Evolutionary conservation across 176 grass and related monocot species (phyloP).

Genomic region (Olyra latifolia): DNA sequence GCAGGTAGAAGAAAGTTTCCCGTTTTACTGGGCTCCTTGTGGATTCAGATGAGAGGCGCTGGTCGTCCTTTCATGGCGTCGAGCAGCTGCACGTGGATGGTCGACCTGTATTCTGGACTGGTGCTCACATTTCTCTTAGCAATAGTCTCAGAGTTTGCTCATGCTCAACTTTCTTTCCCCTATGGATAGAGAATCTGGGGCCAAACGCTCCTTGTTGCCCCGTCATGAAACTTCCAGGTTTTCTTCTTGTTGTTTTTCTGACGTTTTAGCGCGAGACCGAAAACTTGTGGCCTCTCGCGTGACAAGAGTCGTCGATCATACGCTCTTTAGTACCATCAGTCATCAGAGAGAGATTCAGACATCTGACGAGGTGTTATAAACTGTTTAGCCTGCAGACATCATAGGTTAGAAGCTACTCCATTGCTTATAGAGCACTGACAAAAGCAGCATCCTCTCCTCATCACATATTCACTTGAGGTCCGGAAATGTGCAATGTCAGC

Average conservation of each 20-base stretch:
- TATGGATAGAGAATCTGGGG: too few relatives aligned
- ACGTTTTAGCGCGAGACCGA: too few relatives aligned
- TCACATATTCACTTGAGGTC: not conserved
- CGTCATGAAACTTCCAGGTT: not conserved
- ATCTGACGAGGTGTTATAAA: not conserved
- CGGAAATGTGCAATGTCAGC: slow-evolving; percentile 24
- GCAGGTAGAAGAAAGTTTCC: not conserved
- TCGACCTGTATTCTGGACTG: not conserved
- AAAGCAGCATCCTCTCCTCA: not conserved
- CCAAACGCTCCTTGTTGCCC: too few relatives aligned
- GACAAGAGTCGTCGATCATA: not conserved
- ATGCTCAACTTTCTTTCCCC: too few relatives aligned
- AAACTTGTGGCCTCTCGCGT: not conserved
- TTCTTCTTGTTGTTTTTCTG: not conserved
- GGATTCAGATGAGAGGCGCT: too few relatives aligned
- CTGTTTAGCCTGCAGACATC: not conserved
- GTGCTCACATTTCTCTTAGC: not conserved
- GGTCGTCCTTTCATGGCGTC: not conserved
- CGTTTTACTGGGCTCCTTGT: not conserved
- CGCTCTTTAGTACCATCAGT: not conserved
- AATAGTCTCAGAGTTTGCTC: not conserved
- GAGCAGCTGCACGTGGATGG: not conserved
- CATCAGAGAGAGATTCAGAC: not conserved
- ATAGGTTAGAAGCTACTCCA: not conserved
- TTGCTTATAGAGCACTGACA: not conserved